Percentiles rank a stretch among this genome's conserved stretches.
Conservation (phyloP, 768 basidiomycete species). For the Cystofilobasidium bisporidii region DNA sequence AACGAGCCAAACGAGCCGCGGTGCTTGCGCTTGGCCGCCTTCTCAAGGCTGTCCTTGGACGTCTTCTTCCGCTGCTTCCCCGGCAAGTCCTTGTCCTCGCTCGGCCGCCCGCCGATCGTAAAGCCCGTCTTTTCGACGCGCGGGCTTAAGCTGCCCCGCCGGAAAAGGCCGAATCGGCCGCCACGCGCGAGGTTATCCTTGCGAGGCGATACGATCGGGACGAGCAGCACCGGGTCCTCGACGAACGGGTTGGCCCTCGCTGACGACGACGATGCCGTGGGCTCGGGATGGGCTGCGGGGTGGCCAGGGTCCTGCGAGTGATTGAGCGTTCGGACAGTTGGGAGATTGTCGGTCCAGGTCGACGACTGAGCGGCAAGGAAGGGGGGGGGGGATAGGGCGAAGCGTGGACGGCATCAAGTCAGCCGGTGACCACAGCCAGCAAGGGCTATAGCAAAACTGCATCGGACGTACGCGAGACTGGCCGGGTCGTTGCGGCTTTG, state of each 20-base stretch:
- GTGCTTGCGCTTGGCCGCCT: not conserved
- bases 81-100: not conserved
- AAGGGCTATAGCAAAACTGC: not conserved
- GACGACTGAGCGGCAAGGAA: not conserved
- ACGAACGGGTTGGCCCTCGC: not conserved
- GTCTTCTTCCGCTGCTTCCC: not conserved
- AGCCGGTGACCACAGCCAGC: not conserved
- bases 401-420: not conserved
- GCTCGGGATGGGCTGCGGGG: too few relatives aligned
- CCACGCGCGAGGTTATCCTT: not conserved
- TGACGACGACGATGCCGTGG: not conserved
- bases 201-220: not conserved
- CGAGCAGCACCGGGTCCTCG: not conserved
- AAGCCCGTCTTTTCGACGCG: constrained; percentile 4
- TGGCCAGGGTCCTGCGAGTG: not conserved
- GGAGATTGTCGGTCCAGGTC: not conserved
- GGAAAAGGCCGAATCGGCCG: not conserved
- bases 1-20: constrained; percentile 9
- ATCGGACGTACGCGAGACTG: not conserved
- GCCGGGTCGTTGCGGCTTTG: not conserved
- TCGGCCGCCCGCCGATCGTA: not conserved
- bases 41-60: not conserved
- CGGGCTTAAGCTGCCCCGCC: not conserved
- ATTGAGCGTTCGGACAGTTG: not conserved
- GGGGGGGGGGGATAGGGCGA: not conserved